Base-by-base conservation (phyloP, 2,329 filamentous ascomycete species). In the Botrytis fabae region DNA sequence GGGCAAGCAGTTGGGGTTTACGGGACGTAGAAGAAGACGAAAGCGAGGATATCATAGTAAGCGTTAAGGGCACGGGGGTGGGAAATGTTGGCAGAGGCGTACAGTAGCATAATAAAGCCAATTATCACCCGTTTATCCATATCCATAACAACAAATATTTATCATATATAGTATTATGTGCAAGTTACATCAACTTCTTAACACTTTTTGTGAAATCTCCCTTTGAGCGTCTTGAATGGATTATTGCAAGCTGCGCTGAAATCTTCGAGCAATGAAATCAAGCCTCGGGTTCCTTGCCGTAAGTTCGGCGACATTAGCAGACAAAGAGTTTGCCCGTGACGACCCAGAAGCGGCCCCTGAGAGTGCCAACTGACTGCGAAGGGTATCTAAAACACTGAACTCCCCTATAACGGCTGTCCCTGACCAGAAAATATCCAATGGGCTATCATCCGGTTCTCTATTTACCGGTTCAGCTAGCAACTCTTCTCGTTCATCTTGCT, bases 41-140 rank as follows among this genome's bases (percentile, higher is more conserved):
- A 71, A 85, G 83, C 9, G 83, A 84, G 28, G 93, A 97, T 81
- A 87, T 98, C 69, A 88, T 97, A 74, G 86, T 99, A 78, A 97
- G 94, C 77, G 92, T 99, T 61, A 97, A 98, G 80, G 96, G 96
- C 46, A 91, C 90, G 78, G 96, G 96, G 61, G 93, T 99, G 74
- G 96, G 96, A 44, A 99, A 98, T 81, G 93, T 98, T 66, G 95
- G 95, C 70, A 90, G 95, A 80, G 98, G 98, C 84, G 92, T 98
- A 69, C 70, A 72, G 51, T 72, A 81, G 89, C 89, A 75, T 91
- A 82, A 79, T 75, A 61, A 60, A 61, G 32, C 25, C 63, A 69
- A 64, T 40, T 25, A 28, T 28, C 28, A 35, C 28, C 38, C 14
- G 16, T 61, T 51, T 25, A 62, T 42, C 32, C 5, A 64, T 46